Base-by-base conservation (phyloP, 805 yeast genomes). In the Priceomyces fermenticarens region DNA sequence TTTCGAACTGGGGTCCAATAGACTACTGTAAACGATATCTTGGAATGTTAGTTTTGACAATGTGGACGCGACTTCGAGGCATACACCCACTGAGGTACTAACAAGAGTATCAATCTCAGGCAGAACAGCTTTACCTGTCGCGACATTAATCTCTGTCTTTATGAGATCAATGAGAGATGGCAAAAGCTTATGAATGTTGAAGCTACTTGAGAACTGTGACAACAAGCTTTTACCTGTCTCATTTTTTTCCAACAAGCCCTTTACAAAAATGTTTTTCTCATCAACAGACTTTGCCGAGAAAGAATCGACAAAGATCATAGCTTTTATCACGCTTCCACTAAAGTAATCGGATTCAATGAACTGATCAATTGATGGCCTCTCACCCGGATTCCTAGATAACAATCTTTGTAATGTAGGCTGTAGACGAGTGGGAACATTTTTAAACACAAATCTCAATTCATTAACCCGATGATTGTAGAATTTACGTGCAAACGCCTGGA, bases 241-340 rank as follows among this genome's bases (percentile, higher is more conserved):
- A 27, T 55, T 59, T 13, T 37, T 36, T 16, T 60, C 61, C n/a
- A 77, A 60, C 39, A 91, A 67, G 1, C 88, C 88, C 40, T 75
- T 75, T 48, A 90, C 69, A 55, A 88, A 88, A 1, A 79, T 67
- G 16, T 77, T 58, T 52, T 83, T 84, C 43, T 91, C 97, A 12
- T 73, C 73, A 5, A 70, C 66, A 2, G 82, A 65, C 50, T 85
- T 83, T 0, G 96, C 85, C 8, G 89, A 79, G 46, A 87, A 81
- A 42, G 86, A 93, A 55, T 91, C 97, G 34, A 91, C 61, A 51
- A 85, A 83, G 58, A 83, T 80, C 68, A 91, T 73, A 2, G 95
- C 83, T 53, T 85, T 83, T 38, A 91, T 80, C 37, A 89, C 66
- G 38, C 91, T 87, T 47, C 88, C 90, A 62, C 88, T 85, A 62